Evolutionary conservation across 1,284 basidiomycete genomes (phyloP).

Genomic region (Singerocomus inundabilis): DNA sequence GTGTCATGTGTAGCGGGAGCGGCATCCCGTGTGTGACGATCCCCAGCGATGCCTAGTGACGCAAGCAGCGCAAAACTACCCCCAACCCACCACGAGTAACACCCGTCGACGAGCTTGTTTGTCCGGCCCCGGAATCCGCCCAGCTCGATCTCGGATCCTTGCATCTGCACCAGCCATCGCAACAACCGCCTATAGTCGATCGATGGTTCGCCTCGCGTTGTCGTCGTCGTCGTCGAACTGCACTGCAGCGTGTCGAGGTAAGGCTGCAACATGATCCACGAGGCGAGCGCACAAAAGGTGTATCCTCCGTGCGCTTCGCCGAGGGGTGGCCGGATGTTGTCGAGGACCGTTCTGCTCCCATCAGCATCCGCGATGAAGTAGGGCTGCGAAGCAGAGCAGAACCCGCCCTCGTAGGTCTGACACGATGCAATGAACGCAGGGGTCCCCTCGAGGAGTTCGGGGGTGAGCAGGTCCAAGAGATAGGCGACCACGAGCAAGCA

Average conservation of each 20-base stretch:
- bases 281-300: constrained; percentile 88
- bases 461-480: constrained; percentile 81
- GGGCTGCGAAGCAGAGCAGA: constrained; percentile 81
- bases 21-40: constrained; percentile 25
- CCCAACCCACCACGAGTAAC: constrained; percentile 98
- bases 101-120: constrained; percentile 98
- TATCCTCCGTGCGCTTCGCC: constrained; percentile 99
- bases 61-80: constrained; percentile 85
- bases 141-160: constrained; percentile 79
- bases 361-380: constrained; percentile 41
- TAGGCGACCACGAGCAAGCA: constrained; percentile 73
- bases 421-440: constrained; percentile 73
- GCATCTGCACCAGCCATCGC: constrained; percentile 87
- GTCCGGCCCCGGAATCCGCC: constrained; percentile 93
- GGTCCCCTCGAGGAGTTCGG: constrained; percentile 74
- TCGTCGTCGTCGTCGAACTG: constrained; percentile 11
- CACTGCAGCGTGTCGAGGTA: constrained; percentile 35
- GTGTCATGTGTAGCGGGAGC: constrained; percentile 18
- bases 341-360: constrained; percentile 31
- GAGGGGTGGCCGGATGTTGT: constrained; percentile 58
- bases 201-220: constrained; percentile 26
- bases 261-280: constrained; percentile 76
- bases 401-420: constrained; percentile 98
- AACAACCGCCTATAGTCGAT: constrained; percentile 67
- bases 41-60: constrained; percentile 52